Evolutionary conservation across 2,329 filamentous ascomycete genomes (phyloP).

Genomic region (Diplodia scrobiculata): DNA sequence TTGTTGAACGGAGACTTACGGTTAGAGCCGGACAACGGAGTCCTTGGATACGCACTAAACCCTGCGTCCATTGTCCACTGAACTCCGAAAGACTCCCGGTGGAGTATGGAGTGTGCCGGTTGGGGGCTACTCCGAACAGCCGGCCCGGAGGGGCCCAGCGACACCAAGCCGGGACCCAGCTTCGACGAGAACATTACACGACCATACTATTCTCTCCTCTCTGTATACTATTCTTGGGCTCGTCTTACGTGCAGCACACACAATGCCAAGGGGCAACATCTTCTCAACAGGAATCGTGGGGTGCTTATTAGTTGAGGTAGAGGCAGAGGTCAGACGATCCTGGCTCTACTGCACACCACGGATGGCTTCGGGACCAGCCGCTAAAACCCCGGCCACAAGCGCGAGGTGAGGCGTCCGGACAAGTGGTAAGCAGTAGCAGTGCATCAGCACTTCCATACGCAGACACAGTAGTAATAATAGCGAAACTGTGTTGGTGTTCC

Average conservation of each 20-base stretch:
- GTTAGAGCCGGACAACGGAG: neutral
- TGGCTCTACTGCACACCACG: slow-evolving; percentile 2
- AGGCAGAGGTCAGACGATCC: neutral
- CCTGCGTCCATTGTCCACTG: neutral
- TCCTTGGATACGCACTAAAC: neutral
- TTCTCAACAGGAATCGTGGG: neutral
- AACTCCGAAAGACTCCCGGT: neutral
- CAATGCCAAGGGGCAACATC: neutral
- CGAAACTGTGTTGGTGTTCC: slow-evolving; percentile 10
- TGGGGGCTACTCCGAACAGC: slow-evolving; percentile 9
- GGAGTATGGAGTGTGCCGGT: no score
- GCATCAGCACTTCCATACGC: neutral
- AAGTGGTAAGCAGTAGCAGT: neutral
- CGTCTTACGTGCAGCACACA: neutral
- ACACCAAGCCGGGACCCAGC: neutral
- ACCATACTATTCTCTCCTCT: neutral
- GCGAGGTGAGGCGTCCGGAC: neutral
- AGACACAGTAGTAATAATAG: neutral
- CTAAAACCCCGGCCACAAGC: neutral
- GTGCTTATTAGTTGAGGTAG: slow-evolving; percentile 5
- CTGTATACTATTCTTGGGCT: neutral
- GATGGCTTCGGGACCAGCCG: neutral
- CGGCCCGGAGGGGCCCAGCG: slow-evolving; percentile 5
- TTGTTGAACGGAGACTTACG: neutral
- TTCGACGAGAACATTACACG: no score